phyloP scores from a whole-genome alignment of 192 early-diverging fungal genomes.

The Lobosporangium transversale region DNA sequence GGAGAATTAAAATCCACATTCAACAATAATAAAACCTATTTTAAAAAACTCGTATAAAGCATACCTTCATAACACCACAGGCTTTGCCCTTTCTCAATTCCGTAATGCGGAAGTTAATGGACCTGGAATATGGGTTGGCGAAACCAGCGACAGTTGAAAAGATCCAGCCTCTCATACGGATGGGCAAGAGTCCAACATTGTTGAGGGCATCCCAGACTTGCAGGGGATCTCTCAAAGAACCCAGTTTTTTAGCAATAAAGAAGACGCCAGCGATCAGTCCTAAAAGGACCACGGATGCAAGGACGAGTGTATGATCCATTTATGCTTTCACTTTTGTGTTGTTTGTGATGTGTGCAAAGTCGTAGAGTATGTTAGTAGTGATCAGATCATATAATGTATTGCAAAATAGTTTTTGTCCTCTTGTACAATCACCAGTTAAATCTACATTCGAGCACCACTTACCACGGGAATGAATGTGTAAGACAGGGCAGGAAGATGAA shows the following conservation, averaged over 20 bases:
- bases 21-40: not conserved
- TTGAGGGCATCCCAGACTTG: slow-evolving; percentile 62
- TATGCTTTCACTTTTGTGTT: not conserved
- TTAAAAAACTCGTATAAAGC: not conserved
- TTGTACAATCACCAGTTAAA: not conserved
- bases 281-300: not conserved
- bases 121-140: slow-evolving; percentile 61
- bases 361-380: not conserved
- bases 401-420: not conserved
- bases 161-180: slow-evolving; percentile 57
- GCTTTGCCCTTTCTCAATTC: slow-evolving; percentile 64
- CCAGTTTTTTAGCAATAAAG: slow-evolving; percentile 38
- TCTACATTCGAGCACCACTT: too few species aligned
- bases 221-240: slow-evolving; percentile 52
- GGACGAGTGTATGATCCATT: too few species aligned
- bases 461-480: too few species aligned
- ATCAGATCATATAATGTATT: not conserved
- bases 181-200: slow-evolving; percentile 53
- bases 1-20: not conserved
- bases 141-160: slow-evolving; percentile 57
- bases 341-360: not conserved
- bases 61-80: slow-evolving; percentile 65
- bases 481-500: too few species aligned
- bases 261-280: slow-evolving; percentile 5
- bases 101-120: slow-evolving; percentile 65